Evolutionary conservation across 2,329 filamentous ascomycete species (phyloP).

Genomic region (Phialophora chinensis): DNA sequence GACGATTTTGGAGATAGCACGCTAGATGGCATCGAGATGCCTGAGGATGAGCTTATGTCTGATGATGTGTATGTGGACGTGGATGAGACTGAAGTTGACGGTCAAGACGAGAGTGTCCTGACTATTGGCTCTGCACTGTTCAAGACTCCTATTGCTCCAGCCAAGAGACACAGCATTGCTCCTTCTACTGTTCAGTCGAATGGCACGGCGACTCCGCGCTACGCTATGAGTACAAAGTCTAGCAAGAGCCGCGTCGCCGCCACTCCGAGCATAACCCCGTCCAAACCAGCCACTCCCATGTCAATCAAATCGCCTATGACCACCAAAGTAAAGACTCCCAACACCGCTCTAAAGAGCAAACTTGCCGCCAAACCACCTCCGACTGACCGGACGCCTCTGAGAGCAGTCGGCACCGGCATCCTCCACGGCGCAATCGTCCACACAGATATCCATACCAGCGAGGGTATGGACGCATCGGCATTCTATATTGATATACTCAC

Average conservation of each 20-base stretch:
- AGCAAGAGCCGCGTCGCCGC: conserved; percentile 24
- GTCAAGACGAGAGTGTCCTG: conserved; percentile 30
- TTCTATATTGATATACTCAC: conserved; percentile 79
- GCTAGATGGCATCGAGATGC: conserved; percentile 37
- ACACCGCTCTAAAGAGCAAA: conserved; percentile 24
- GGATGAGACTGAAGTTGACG: conserved; percentile 5
- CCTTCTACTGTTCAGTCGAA: conserved; percentile 19
- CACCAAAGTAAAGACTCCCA: conserved; percentile 16
- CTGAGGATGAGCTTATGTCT: conserved; percentile 32
- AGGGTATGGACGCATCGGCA: conserved; percentile 79
- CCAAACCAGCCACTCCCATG: conserved; percentile 10
- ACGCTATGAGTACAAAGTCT: conserved; percentile 32
- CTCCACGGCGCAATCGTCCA: conserved; percentile 77
- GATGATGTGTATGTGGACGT: conserved; percentile 23
- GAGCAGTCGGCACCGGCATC: conserved; percentile 45
- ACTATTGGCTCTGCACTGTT: conserved; percentile 33
- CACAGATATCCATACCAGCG: conserved; percentile 81
- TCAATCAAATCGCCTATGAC: conserved; percentile 25
- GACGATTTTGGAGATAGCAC: conserved; percentile 39
- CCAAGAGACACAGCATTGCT: conserved; percentile 23
- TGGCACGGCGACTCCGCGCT: conserved; percentile 21
- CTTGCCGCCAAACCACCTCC: conserved; percentile 25
- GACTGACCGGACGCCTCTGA: conserved; percentile 34
- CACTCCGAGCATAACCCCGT: conserved; percentile 16
- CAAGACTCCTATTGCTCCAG: conserved; percentile 27